Evolutionary conservation across 257 asterid species (phyloP).

Genomic region (Petrea volubilis): DNA sequence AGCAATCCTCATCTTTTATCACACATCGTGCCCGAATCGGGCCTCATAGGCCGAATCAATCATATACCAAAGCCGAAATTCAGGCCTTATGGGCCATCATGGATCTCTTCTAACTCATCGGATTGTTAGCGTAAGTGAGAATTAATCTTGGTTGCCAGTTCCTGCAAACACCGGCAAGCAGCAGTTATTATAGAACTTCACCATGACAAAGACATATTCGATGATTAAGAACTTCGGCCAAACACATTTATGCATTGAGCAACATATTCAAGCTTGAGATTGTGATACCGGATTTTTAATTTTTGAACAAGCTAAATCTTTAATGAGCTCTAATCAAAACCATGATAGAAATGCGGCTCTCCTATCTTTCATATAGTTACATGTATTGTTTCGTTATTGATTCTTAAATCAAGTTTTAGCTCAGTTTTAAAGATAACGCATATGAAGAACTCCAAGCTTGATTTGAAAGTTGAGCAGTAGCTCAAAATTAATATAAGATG

Average conservation of each 20-base stretch:
- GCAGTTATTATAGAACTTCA: not conserved
- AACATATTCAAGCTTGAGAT: not conserved
- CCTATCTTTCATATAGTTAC: not conserved
- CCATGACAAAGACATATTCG: not conserved
- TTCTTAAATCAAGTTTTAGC: not conserved
- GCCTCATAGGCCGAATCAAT: not conserved
- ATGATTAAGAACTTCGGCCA: not conserved
- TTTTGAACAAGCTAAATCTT: not conserved
- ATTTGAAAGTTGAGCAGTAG: not conserved
- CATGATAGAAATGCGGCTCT: not conserved
- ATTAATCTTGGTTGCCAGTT: slow-evolving; percentile 9
- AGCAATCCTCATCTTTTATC: not conserved
- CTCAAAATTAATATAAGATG: not conserved
- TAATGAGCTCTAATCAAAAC: not conserved
- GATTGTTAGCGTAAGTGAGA: slow-evolving; percentile 7
- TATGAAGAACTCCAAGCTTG: not conserved
- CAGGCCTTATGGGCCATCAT: not conserved
- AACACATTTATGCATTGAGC: no score
- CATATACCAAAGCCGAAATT: not conserved
- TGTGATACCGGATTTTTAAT: not conserved
- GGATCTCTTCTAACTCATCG: not conserved
- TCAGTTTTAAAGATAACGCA: not conserved
- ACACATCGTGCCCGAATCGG: not conserved
- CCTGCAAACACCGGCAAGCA: slow-evolving; percentile 27
- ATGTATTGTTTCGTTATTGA: not conserved